These are phyloP conservation scores for Bruguiera gymnorhiza DNA, from an alignment of 345 rosid genomes.

Conservation along the genomic window DNA sequence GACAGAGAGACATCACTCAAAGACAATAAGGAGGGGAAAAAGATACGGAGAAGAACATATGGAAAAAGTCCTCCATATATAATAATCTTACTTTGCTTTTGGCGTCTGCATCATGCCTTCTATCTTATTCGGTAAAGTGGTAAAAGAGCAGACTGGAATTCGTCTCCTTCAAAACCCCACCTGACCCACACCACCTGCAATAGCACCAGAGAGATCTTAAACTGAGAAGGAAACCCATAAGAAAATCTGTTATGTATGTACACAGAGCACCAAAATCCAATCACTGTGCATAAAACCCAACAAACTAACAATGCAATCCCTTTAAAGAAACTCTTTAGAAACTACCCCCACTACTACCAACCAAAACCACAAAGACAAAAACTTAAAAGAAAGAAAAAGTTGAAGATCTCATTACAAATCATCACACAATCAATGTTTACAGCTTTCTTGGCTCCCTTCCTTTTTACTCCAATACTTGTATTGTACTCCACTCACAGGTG, in stretches of 20 bases:
- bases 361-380: conserved; percentile 34
- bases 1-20: not conserved
- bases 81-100: conserved; percentile 58
- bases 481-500: conserved; percentile 2
- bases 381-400: conserved; percentile 24
- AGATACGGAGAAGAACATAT: not conserved
- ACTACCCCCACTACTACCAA: conserved; percentile 92
- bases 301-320: conserved; percentile 54
- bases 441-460: conserved; percentile 20
- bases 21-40: not conserved
- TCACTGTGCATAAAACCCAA: conserved; percentile 41
- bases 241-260: conserved; percentile 30
- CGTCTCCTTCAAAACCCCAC: conserved; percentile 34
- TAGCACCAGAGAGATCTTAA: conserved; percentile 30
- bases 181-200: conserved; percentile 57
- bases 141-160: conserved; percentile 16
- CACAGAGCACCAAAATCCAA: conserved; percentile 22
- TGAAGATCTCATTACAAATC: conserved; percentile 22
- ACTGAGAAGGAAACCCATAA: conserved; percentile 35
- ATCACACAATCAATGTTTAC: conserved; percentile 4
- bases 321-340: conserved; percentile 84
- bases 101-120: conserved; percentile 74
- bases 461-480: conserved; percentile 15
- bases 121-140: conserved; percentile 21
- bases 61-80: not conserved